phyloP scores from a whole-genome alignment of 495 filamentous ascomycete species.

The Aspergillus egyptiacus region DNA sequence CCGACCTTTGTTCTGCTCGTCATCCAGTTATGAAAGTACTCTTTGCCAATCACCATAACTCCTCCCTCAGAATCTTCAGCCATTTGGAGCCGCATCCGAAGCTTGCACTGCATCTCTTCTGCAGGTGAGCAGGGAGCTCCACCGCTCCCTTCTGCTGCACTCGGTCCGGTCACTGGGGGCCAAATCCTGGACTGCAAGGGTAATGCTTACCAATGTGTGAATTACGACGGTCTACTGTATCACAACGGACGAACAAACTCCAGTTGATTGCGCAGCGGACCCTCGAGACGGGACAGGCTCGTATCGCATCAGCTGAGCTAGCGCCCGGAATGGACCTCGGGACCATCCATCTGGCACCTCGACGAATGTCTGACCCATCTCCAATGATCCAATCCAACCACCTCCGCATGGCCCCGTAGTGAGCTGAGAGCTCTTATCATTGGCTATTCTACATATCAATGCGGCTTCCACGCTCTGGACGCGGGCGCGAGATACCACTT shows the following conservation, averaged over 20 bases:
- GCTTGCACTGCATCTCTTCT: constrained; percentile 7
- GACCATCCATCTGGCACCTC: too few relatives aligned
- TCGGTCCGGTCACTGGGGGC: too few relatives aligned
- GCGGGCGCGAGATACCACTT: too few relatives aligned
- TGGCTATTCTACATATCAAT: neutral
- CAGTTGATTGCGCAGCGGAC: neutral
- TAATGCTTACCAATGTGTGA: neutral
- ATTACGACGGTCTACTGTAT: neutral
- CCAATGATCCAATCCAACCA: neutral
- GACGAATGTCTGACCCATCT: too few relatives aligned
- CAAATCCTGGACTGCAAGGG: neutral
- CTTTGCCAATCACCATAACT: constrained; percentile 6
- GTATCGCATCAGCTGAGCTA: constrained; percentile 5
- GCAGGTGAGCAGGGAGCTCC: constrained; percentile 9
- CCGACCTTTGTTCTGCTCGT: neutral
- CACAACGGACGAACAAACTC: neutral
- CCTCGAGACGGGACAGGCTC: neutral
- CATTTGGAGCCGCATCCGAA: constrained; percentile 14
- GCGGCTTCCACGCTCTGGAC: too few relatives aligned
- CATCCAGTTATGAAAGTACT: too few relatives aligned
- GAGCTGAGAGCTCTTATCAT: neutral
- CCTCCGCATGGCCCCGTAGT: neutral
- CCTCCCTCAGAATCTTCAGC: neutral
- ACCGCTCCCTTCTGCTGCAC: neutral
- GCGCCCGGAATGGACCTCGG: neutral